Conservation (phyloP, 805 yeast genomes). For the Saccharomycopsis olivae region DNA sequence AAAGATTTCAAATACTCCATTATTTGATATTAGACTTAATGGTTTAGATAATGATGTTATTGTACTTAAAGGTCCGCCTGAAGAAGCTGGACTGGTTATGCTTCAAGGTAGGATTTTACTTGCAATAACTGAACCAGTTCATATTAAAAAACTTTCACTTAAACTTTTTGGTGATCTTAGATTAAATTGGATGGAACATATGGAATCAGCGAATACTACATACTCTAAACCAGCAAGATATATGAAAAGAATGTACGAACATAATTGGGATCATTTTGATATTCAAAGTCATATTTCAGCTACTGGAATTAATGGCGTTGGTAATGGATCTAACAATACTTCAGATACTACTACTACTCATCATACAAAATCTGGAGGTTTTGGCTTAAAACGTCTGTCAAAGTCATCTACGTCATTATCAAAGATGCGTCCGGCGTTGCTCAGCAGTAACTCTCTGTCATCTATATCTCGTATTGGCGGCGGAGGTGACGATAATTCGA, state of each 20-base stretch:
- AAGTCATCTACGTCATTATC: constrained; percentile 12
- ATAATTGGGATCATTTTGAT: constrained; percentile 65
- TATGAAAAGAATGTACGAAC: constrained; percentile 61
- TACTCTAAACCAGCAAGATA: constrained; percentile 38
- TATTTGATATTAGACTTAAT: constrained; percentile 46
- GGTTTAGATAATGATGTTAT: constrained; percentile 70
- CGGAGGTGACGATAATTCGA: neutral
- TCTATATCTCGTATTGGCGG: neutral
- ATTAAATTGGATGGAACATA: constrained; percentile 52
- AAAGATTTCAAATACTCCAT: too few relatives aligned
- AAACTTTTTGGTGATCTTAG: constrained; percentile 58
- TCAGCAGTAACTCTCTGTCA: neutral
- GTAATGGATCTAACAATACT: neutral
- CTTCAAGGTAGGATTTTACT: constrained; percentile 72
- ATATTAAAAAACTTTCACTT: constrained; percentile 53
- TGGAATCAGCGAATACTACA: constrained; percentile 32
- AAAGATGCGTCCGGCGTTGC: neutral
- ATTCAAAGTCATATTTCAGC: constrained; percentile 30
- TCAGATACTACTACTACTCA: neutral
- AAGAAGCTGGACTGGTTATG: constrained; percentile 67
- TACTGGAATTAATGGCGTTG: neutral
- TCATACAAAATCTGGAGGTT: neutral
- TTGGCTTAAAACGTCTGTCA: constrained; percentile 1
- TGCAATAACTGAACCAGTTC: constrained; percentile 63
- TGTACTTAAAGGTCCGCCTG: constrained; percentile 66